Conservation (phyloP, 441 rosid genomes). For the Mallotus japonicus region DNA sequence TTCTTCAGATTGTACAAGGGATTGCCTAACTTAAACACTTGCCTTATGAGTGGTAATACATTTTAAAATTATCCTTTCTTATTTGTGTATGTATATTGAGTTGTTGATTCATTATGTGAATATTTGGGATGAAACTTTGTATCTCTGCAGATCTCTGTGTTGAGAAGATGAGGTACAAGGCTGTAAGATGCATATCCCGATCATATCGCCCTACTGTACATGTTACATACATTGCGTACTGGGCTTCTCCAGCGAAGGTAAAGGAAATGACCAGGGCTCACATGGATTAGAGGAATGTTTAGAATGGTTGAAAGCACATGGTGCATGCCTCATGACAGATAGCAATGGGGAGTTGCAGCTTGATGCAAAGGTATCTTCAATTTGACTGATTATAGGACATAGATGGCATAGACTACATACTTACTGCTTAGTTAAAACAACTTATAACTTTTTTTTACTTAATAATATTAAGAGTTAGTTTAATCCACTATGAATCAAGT, state of each 20-base stretch:
- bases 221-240: slow-evolving; percentile 71
- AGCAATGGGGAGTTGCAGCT: slow-evolving; percentile 69
- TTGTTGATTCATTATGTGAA: background rate
- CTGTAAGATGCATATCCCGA: slow-evolving; percentile 79
- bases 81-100: background rate
- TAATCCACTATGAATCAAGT: background rate
- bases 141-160: slow-evolving; percentile 77
- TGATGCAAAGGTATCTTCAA: slow-evolving; percentile 69
- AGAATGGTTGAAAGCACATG: slow-evolving; percentile 93
- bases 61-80: background rate
- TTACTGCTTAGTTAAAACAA: background rate
- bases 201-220: slow-evolving; percentile 93
- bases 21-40: slow-evolving; percentile 87
- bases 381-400: background rate
- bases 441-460: background rate
- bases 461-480: background rate
- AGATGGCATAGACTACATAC: background rate
- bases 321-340: slow-evolving; percentile 66
- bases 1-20: slow-evolving; percentile 85
- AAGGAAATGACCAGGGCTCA: slow-evolving; percentile 51
- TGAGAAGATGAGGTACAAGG: slow-evolving; percentile 94
- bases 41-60: slow-evolving; percentile 76
- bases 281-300: slow-evolving; percentile 68
- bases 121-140: background rate
- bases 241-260: slow-evolving; percentile 55